Evolutionary conservation across 1,139 yeast species (phyloP).

Genomic region (Yamadazyma blattariae): DNA sequence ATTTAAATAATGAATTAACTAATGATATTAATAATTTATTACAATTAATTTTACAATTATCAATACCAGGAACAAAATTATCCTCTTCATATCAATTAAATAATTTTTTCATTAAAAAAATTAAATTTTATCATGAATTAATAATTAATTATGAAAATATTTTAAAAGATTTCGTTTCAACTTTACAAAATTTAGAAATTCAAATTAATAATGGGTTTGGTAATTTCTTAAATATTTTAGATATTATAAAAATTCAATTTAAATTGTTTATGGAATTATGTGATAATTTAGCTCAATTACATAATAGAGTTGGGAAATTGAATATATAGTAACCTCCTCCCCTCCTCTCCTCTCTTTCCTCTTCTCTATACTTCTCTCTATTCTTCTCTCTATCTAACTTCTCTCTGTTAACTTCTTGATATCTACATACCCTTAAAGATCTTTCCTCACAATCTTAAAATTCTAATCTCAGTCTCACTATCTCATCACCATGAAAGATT

Average conservation of each 20-base stretch:
- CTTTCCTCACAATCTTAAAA: too few species aligned
- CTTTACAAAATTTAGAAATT: slow-evolving; percentile 41
- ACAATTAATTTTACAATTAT: slow-evolving; percentile 61
- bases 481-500: slow-evolving; percentile 20
- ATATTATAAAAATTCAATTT: slow-evolving; percentile 79
- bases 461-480: too few species aligned
- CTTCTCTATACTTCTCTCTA: too few species aligned
- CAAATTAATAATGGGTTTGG: slow-evolving; percentile 46
- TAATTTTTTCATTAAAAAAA: slow-evolving; percentile 49
- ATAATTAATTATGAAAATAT: slow-evolving; percentile 73
- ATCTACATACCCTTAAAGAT: too few species aligned
- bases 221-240: slow-evolving; percentile 54
- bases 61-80: slow-evolving; percentile 65
- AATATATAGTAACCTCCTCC: too few species aligned
- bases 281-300: slow-evolving; percentile 85
- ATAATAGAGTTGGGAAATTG: slow-evolving; percentile 50
- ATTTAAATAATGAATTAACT: slow-evolving; percentile 54
- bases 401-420: too few species aligned
- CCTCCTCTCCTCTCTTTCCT: too few species aligned
- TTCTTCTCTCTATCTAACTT: too few species aligned
- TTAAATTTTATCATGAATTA: slow-evolving; percentile 64
- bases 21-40: slow-evolving; percentile 69
- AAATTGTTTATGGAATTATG: slow-evolving; percentile 86
- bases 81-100: slow-evolving; percentile 52
- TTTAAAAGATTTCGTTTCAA: slow-evolving; percentile 66